Conservation (phyloP, 2,329 filamentous ascomycete genomes). For the Colletotrichum chrysophilum region DNA sequence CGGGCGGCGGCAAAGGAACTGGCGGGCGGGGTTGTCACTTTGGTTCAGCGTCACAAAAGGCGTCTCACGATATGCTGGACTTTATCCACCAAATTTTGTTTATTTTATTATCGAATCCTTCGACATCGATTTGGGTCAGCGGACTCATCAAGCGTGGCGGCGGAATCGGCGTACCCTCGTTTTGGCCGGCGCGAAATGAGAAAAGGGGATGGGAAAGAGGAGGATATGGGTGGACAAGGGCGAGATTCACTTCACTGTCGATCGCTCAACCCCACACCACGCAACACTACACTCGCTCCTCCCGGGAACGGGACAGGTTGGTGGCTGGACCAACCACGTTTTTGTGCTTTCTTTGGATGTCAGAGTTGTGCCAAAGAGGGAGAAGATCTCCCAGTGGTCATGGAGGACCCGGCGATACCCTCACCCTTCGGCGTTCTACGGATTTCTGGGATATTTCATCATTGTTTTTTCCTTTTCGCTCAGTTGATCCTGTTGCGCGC, state of each 20-base stretch:
- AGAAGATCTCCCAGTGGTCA: slow-evolving; percentile 17
- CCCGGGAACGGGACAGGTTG: neutral
- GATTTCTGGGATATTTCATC: neutral
- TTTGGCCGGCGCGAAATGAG: neutral
- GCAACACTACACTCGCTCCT: neutral
- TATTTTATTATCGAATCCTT: neutral
- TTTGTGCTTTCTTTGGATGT: neutral
- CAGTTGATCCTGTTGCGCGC: neutral
- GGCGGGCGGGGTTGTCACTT: slow-evolving; percentile 15
- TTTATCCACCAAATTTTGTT: neutral
- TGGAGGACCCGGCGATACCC: slow-evolving; percentile 23
- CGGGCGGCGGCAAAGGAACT: neutral
- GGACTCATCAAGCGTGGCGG: neutral
- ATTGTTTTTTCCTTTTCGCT: neutral
- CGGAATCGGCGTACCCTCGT: neutral
- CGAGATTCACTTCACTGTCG: neutral
- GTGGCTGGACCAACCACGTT: slow-evolving; percentile 3
- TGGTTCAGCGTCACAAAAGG: slow-evolving; percentile 9
- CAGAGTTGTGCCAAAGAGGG: slow-evolving; percentile 2
- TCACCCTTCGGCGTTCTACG: slow-evolving; percentile 20
- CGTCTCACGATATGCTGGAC: slow-evolving; percentile 15
- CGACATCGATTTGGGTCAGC: neutral
- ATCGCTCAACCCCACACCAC: slow-evolving; percentile 6
- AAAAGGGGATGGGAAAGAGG: neutral
- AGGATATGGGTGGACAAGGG: neutral